Conservation (phyloP, 2,329 filamentous ascomycete species). For the Diaporthe longicolla region DNA sequence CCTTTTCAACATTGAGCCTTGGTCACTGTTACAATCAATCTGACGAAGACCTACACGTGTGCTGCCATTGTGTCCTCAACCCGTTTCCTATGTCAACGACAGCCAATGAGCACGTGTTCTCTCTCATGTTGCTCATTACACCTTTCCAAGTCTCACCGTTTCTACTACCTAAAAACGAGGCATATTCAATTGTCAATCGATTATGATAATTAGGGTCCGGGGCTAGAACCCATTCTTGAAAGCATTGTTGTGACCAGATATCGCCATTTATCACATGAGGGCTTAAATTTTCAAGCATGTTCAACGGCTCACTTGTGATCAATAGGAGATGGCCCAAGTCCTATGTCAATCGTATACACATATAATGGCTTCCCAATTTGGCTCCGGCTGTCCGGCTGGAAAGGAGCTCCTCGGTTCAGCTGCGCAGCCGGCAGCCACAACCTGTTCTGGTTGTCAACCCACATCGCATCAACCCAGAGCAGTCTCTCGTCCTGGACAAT, state of each 20-base stretch:
- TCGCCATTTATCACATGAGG: neutral
- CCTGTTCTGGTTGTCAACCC: slow-evolving; percentile 32
- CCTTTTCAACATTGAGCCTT: neutral
- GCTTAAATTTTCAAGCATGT: neutral
- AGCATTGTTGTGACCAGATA: too few species aligned
- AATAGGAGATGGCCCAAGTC: slow-evolving; percentile 37
- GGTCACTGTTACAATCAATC: neutral
- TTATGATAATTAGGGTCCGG: neutral
- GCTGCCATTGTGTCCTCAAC: neutral
- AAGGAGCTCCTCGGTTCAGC: slow-evolving; percentile 36
- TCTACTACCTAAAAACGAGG: neutral
- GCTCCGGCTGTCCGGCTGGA: slow-evolving; percentile 18
- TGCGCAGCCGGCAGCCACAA: slow-evolving; percentile 40
- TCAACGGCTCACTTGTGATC: slow-evolving; percentile 31
- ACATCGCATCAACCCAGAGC: slow-evolving; percentile 41
- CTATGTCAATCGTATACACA: slow-evolving; percentile 38
- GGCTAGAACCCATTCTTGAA: neutral
- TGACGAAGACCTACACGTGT: too few species aligned
- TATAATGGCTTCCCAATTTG: slow-evolving; percentile 37
- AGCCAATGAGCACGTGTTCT: too few species aligned
- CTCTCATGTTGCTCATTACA: too few species aligned
- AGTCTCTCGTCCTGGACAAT: slow-evolving; percentile 39
- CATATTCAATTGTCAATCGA: neutral
- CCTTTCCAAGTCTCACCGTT: too few species aligned
- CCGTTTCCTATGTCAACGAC: neutral